A percentile compares a stretch with the other conserved stretches of the same genome.
These are phyloP conservation scores for Monosporozyma unispora DNA, from an alignment of 805 yeast species.

Conservation along the genomic window DNA sequence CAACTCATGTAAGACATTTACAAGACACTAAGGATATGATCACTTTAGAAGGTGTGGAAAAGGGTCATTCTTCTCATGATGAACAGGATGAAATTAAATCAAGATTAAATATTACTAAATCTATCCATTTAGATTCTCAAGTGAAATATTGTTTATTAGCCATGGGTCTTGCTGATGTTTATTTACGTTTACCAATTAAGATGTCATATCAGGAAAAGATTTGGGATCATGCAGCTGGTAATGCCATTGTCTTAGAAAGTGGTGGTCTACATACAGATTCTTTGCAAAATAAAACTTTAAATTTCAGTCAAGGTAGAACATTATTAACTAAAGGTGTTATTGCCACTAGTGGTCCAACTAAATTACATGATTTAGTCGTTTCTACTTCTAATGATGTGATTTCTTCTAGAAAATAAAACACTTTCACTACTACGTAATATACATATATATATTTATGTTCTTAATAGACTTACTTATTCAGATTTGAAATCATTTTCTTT, in stretches of 20 bases:
- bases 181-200: conserved; percentile 76
- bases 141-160: conserved; percentile 91
- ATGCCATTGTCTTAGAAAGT: conserved; percentile 74
- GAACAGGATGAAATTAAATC: conserved; percentile 70
- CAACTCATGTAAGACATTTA: conserved; percentile 42
- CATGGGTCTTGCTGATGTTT: conserved; percentile 86
- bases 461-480: not conserved
- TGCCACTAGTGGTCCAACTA: conserved; percentile 47
- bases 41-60: conserved; percentile 77
- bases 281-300: conserved; percentile 59
- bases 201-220: conserved; percentile 80
- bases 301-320: conserved; percentile 81
- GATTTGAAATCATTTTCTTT: too few relatives aligned
- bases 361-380: conserved; percentile 22
- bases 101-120: conserved; percentile 50
- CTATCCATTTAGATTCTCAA: conserved; percentile 86
- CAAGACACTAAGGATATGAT: conserved; percentile 21
- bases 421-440: not conserved
- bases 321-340: conserved; percentile 83
- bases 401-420: conserved; percentile 13
- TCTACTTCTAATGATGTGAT: conserved; percentile 19
- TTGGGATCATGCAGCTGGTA: conserved; percentile 99
- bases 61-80: conserved; percentile 87
- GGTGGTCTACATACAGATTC: conserved; percentile 84
- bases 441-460: not conserved